phyloP scores from a whole-genome alignment of 331 rosid genomes.

The Malus hybrid region DNA sequence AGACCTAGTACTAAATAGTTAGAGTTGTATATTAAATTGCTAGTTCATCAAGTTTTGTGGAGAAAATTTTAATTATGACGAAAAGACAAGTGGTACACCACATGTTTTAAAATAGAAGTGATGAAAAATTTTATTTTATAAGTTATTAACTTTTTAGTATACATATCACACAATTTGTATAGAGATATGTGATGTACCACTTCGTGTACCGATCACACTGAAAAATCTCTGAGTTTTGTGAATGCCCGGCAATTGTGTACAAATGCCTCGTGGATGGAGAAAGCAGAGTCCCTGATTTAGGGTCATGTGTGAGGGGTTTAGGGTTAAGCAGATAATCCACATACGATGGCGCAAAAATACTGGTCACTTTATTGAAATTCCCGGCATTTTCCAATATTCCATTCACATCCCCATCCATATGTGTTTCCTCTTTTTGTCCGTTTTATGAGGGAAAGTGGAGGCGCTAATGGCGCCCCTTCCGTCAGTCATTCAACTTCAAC shows the following conservation, averaged over 20 bases:
- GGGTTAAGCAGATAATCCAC: background rate
- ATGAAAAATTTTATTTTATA: no score
- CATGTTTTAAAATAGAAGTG: no score
- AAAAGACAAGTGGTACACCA: no score
- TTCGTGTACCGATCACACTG: accelerated
- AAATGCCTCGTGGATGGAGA: constrained; percentile 15
- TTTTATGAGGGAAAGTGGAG: constrained; percentile 19
- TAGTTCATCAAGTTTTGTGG: no score
- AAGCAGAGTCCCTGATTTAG: constrained; percentile 19
- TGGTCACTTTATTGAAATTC: constrained; percentile 4
- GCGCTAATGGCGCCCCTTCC: constrained; percentile 50
- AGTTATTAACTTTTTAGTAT: no score
- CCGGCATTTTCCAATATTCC: constrained; percentile 4
- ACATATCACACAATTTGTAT: no score
- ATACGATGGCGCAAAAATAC: constrained; percentile 3
- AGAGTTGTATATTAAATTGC: no score
- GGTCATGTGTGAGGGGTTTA: background rate
- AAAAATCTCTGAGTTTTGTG: background rate
- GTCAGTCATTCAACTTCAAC: background rate
- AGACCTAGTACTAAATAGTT: no score
- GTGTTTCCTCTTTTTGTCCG: constrained; percentile 1
- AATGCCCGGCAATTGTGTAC: constrained; percentile 13
- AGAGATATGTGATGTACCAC: accelerated
- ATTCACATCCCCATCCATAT: background rate
- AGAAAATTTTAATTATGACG: no score